Percentiles rank a stretch among this genome's conserved stretches.
These are phyloP conservation scores for Fusarium chaquense DNA, from an alignment of 2,329 filamentous ascomycete species.

Conservation along the genomic window DNA sequence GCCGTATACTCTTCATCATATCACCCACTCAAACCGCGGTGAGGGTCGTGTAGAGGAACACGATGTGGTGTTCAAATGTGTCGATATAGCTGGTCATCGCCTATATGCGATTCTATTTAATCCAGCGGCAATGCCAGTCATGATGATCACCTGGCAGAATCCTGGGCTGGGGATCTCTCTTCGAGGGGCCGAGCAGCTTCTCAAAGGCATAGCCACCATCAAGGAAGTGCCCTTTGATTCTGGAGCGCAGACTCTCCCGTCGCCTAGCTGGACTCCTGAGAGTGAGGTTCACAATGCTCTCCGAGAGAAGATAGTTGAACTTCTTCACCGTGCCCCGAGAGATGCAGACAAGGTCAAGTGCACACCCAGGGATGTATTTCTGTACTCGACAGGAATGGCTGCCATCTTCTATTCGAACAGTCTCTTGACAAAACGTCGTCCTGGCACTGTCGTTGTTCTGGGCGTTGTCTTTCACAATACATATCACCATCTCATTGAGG, in stretches of 20 bases:
- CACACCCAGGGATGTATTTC: conserved; percentile 58
- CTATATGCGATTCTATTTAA: conserved; percentile 61
- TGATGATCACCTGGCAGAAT: conserved; percentile 60
- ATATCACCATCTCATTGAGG: conserved; percentile 60
- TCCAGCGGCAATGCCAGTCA: conserved; percentile 50
- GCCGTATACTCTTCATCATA: conserved; percentile 49
- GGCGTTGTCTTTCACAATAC: conserved; percentile 66
- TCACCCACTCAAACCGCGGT: conserved; percentile 52
- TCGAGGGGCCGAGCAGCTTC: conserved; percentile 59
- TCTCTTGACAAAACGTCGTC: conserved; percentile 52
- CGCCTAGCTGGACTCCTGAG: conserved; percentile 57
- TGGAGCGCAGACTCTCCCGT: conserved; percentile 38
- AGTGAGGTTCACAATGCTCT: conserved; percentile 54
- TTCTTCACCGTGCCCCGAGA: conserved; percentile 57
- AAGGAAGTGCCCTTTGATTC: conserved; percentile 51
- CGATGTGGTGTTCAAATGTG: conserved; percentile 55
- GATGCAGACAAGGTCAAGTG: conserved; percentile 46
- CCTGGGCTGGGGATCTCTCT: conserved; percentile 61
- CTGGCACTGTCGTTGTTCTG: conserved; percentile 57
- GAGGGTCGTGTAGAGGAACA: conserved; percentile 51
- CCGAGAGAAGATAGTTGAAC: conserved; percentile 55
- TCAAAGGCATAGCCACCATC: conserved; percentile 53
- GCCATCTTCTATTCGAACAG: conserved; percentile 60
- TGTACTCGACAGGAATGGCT: conserved; percentile 68
- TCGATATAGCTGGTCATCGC: conserved; percentile 57